Evolutionary conservation across 164 flowering plant genomes (phyloP), one percentile per base, ranked within the genome.

Genomic region (Berberis vulgaris): DNA sequence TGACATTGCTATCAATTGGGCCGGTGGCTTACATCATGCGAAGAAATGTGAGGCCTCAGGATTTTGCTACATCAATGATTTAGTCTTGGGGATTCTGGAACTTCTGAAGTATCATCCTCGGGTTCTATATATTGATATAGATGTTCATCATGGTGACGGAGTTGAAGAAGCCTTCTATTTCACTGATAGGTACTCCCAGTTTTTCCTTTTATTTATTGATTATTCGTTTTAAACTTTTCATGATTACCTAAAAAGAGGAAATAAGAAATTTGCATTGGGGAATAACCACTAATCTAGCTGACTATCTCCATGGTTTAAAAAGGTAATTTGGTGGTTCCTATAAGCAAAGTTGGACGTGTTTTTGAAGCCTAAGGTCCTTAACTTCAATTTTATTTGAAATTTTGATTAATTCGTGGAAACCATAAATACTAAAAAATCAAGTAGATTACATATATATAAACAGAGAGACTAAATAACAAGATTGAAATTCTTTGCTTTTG

Each of bases 121-220:
- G 55, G 97, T 94, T 58, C 73, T 94, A 47, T 94, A 91, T 58
- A 85, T 94, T 71, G 99, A 94, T 72, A 94, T 94, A 64, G 97
- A 94, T 73, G 97, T 94, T 57, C 99, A 94, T 80, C 99, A 94
- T 67, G 99, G 99, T 41, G 99, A 94, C 80, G 99, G 99, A 63
- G 97, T 94, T 42, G 99, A 94, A 81, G 99, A 94, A 81, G 99
- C 97, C 50, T 94, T 94, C 71, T 94, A 86, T 70, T 84, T 83
- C 73, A 94, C 97, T 47, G 99, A 94, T 77, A 89, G 97, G 99
- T 94, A 77, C 3, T 56, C 2, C 7, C 7, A n/a, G 8, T 2
- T 55, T 46, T 46, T 5, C 13, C n/a, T 52, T 52, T 1, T 52
- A 7, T 26, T 52, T 52, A 12, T 1, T 52, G 54, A 52, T 52